A percentile compares a stretch with the other conserved stretches of the same genome.
phyloP scores from a whole-genome alignment of 176 grass and related monocot species.

The Carex parvula region DNA sequence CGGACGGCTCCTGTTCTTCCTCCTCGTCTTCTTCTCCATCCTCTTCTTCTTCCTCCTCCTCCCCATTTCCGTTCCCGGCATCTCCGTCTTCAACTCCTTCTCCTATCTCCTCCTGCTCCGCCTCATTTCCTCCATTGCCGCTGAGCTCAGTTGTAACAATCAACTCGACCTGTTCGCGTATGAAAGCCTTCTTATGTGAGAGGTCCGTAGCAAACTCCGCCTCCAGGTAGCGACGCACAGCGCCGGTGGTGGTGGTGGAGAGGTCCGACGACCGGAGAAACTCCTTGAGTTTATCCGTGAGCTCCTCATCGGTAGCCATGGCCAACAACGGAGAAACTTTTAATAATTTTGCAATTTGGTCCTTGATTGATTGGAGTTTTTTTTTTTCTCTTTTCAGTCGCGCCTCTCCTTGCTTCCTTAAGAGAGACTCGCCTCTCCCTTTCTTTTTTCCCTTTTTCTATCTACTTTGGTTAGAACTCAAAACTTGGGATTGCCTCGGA shows the following conservation, averaged over 20 bases:
- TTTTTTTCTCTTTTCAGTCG: background rate
- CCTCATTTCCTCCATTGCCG: constrained; percentile 29
- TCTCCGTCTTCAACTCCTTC: constrained; percentile 30
- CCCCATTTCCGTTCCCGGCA: constrained; percentile 3
- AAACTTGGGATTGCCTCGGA: background rate
- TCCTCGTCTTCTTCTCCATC: constrained; percentile 52
- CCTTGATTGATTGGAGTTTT: background rate
- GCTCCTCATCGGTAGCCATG: constrained; percentile 91
- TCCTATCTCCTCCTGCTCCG: constrained; percentile 10
- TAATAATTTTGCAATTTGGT: constrained; percentile 18
- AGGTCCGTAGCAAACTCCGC: constrained; percentile 85
- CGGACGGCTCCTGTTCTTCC: constrained; percentile 34
- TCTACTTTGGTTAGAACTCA: background rate
- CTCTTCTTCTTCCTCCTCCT: constrained; percentile 32
- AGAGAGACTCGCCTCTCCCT: constrained; percentile 5
- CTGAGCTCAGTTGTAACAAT: constrained; percentile 51
- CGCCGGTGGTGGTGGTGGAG: constrained; percentile 68
- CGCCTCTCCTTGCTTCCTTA: background rate
- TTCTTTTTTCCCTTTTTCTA: background rate
- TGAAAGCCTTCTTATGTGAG: constrained; percentile 87
- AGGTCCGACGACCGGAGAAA: constrained; percentile 86
- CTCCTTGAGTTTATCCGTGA: constrained; percentile 73
- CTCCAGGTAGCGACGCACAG: constrained; percentile 81
- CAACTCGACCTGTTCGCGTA: constrained; percentile 91
- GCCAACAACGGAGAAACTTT: background rate